Base-by-base conservation (phyloP, 139 green algal species). In the Volvox reticuliferus region DNA sequence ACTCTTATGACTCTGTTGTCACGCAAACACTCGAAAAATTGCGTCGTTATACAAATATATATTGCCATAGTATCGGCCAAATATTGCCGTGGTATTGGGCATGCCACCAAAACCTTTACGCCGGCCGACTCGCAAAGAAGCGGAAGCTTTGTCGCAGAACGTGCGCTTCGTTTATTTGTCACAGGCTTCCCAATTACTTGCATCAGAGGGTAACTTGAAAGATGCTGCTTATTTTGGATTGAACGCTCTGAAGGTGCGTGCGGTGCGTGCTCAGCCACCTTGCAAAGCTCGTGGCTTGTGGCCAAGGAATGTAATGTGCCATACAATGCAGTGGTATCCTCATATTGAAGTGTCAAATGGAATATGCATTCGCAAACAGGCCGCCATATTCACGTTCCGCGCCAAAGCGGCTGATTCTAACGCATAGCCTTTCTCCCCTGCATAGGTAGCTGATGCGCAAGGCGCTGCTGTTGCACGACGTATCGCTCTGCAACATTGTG, bases 81-180 rank as follows among this genome's bases (percentile, higher is more conserved):
- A n/a, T n/a, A 26, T 12, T 0, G 65, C 33, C 33, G 79, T 30
- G 30, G 6, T 86, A 62, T 33, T 61, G 82, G 63, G 19, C 61
- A 91, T 91, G 87, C 62, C 87, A 9, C 87, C 87, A 30, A 85
- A 91, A 65, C 32, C 87, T 12, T 16, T 91, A 22, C 76, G 87
- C 33, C 87, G 85, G 61, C 87, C 87, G 20, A 91, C 87, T 28
- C 87, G 87, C 21, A 91, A 91, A n/a, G 76, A 91, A 55, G 87
- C 87, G 1, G 87, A 68, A 20, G 62, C 24, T 0, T 28, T 91
- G 24, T 77, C 87, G 3, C 87, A 91, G 76, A 91, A 79, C 63
- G 87, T 75, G 33, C n/a, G 73, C 1, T 91, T 86, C 17, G 18
- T 1, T 3, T 91, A 36, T 28, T 62, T 91, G 0, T 91, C 87